Base-by-base conservation (phyloP, 768 basidiomycete genomes). In the Pleurotus cornucopiae region DNA sequence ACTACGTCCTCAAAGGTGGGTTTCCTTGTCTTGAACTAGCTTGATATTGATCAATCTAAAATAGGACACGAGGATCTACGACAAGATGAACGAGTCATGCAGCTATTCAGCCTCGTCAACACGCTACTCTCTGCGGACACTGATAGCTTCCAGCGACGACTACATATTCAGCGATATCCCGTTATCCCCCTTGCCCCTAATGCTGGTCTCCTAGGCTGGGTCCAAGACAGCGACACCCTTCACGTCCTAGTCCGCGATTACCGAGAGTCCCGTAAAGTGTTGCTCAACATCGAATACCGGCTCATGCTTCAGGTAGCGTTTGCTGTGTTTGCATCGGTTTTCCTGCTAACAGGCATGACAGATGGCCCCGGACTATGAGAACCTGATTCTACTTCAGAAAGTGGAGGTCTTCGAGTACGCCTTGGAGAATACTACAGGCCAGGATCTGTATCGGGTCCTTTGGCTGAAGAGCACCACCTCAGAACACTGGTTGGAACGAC, bases 311-410 rank as follows among this genome's bases (percentile, higher is more conserved):
- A 99, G 80, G 94, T 90, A 56, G 76, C 61, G n/a, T 38, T 23
- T 12, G 12, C 46, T 6, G 34, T 18, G 48, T 18, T 43, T 38
- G 25, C 45, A 16, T 49, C 61, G 18, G 62, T 54, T 18, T 11
- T 40, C 44, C 52, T 25, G 47, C 54, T 58, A 30, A 60, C 54
- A 39, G 46, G 12, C 21, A 13, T n/a, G 9, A 21, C 61, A 98
- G 94, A 98, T 98, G 96, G 97, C 97, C 6, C 96, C 97, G 7
- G 96, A 98, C 66, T 99, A 98, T 69, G 96, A 98, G 69, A 91
- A 88, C 64, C 76, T 98, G 26, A 93, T 89, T 26, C 76, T 98
- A 4, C 80, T 99, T 49, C 96, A 99, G 69, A 99, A 99, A 76
- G 91, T 99, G 40, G 97, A 99, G 67, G 97, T 99, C 2, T 99